Evolutionary conservation across 257 asterid species (phyloP), one percentile per base, ranked within the genome.

Genomic region (Phtheirospermum japonicum): DNA sequence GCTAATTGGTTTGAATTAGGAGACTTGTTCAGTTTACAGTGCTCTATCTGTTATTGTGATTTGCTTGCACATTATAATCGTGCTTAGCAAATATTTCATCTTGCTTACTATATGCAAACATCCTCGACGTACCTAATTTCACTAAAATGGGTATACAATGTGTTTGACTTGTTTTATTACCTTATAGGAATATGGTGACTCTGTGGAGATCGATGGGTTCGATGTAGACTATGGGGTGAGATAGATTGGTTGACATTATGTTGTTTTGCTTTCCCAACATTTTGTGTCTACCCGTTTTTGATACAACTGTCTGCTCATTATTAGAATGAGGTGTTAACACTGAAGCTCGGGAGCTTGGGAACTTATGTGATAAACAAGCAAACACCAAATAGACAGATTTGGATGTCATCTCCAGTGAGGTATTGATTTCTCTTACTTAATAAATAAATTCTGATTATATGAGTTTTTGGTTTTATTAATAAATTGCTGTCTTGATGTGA

Each of bases 391-490:
- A 73, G 97, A 61, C 96, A 89, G 73, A 89, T 92, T 65, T 92
- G 99, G 97, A 80, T 92, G 89, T 92, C 99, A 67, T 92, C 97
- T 28, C 99, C 99, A 9, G 84, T 89, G 74, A 86, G 98, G 97
- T 92, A 86, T 43, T 7, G 4, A 43, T 63, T 42, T 59, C 63
- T 57, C 31, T 48, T 50, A 55, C 49, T 67, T n/a, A n/a, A 18
- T 52, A 32, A 14, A 18, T n/a, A 13, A 17, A 46, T n/a, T 11
- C 42, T 9, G 12, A 23, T n/a, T 37, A 26, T 6, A 7, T 32
- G 43, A 9, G 8, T 23, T 6, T 20, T 12, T 26, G 5, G 0
- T 9, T 51, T 51, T 18, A 18, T 4, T 50, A 5, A 20, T 34
- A 17, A 19, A 58, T 16, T 43, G 23, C 32, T 28, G 18, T 54